A percentile compares a stretch with the other conserved stretches of the same genome.
phyloP scores from a whole-genome alignment of 768 basidiomycete species.

The Austroboletus eburneus region DNA sequence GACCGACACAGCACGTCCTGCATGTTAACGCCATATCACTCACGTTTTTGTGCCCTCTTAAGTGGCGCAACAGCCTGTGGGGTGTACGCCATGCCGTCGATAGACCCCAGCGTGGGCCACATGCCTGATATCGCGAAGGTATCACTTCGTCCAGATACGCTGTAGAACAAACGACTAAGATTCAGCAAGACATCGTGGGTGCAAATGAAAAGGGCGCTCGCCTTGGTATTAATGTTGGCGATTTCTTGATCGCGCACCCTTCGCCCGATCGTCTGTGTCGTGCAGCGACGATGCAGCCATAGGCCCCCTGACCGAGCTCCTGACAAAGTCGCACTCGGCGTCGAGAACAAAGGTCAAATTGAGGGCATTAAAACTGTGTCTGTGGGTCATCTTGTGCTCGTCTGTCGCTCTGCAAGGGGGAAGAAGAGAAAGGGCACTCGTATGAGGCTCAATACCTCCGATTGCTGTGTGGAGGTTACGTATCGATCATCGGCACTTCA shows the following conservation, averaged over 20 bases:
- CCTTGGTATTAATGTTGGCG: conserved; percentile 90
- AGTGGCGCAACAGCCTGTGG: conserved; percentile 85
- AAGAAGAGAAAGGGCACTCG: too few species aligned
- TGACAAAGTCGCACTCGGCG: conserved; percentile 87
- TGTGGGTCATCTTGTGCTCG: conserved; percentile 44
- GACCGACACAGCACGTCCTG: conserved; percentile 2
- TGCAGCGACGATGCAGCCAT: conserved; percentile 88
- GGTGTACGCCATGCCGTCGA: background rate
- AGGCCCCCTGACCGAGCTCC: conserved; percentile 97
- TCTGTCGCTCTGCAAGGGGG: too few species aligned
- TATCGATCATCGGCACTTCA: conserved; percentile 24
- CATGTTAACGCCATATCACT: conserved; percentile 26
- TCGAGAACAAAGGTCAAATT: conserved; percentile 88
- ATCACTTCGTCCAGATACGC: conserved; percentile 96
- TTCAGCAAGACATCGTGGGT: conserved; percentile 5
- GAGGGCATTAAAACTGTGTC: conserved; percentile 77
- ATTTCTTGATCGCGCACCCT: conserved; percentile 96
- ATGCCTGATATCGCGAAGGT: conserved; percentile 89
- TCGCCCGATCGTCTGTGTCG: conserved; percentile 80
- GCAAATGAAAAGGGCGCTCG: conserved; percentile 23
- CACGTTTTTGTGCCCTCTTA: conserved; percentile 98
- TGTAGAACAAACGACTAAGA: conserved; percentile 26
- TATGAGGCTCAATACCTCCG: background rate
- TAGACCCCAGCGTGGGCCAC: too few species aligned
- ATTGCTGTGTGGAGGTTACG: conserved; percentile 10